These are phyloP conservation scores for Anastatica hierochuntica DNA, from an alignment of 345 rosid species.

Conservation along the genomic window DNA sequence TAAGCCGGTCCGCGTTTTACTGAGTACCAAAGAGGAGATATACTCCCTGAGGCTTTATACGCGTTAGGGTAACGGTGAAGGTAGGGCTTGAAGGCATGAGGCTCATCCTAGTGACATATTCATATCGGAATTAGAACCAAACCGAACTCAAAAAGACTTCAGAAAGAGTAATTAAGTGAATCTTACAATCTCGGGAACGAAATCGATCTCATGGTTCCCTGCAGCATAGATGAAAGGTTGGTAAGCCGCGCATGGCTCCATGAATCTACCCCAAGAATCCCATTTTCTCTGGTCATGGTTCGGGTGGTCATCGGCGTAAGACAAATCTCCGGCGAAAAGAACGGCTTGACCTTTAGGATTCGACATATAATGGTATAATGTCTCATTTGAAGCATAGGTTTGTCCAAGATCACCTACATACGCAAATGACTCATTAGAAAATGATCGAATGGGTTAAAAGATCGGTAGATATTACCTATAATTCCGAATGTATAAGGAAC, in stretches of 20 bases:
- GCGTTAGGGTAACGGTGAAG: conserved; percentile 25
- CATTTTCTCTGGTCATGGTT: conserved; percentile 36
- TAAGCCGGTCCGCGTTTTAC: conserved; percentile 36
- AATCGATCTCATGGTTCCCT: conserved; percentile 42
- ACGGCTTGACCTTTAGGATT: too few relatives aligned
- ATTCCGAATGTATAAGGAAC: conserved; percentile 61
- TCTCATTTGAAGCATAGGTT: conserved; percentile 37
- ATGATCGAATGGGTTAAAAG: too few relatives aligned
- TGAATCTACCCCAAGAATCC: conserved; percentile 40
- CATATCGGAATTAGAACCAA: neutral
- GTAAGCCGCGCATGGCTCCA: conserved; percentile 38
- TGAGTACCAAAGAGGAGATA: conserved; percentile 46
- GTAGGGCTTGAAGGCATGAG: conserved; percentile 32
- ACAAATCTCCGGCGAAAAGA: conserved; percentile 39
- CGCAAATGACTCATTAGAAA: neutral
- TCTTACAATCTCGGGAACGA: conserved; percentile 32
- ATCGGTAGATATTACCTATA: conserved; percentile 35
- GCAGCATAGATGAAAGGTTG: conserved; percentile 46
- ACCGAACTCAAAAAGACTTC: neutral
- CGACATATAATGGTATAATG: conserved; percentile 38
- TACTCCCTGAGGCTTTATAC: conserved; percentile 30
- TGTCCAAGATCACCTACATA: conserved; percentile 46
- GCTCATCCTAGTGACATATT: conserved; percentile 19
- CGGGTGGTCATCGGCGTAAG: conserved; percentile 36
- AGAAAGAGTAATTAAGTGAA: neutral